phyloP scores from a whole-genome alignment of 805 yeast species.

The Kazachstania psychrophila region DNA sequence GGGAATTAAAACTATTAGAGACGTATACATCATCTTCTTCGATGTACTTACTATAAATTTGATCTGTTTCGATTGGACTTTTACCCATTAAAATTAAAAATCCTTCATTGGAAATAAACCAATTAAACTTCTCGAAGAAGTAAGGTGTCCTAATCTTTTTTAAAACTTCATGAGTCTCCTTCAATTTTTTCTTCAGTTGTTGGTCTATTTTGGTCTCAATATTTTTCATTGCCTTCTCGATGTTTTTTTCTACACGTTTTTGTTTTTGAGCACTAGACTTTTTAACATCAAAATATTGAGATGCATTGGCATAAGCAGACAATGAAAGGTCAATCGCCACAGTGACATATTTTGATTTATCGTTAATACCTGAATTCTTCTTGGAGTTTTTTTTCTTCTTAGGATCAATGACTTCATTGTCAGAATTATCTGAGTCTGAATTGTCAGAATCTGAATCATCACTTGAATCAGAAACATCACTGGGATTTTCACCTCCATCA shows the following conservation, averaged over 20 bases:
- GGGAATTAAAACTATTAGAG: slow-evolving; percentile 63
- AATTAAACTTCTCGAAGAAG: slow-evolving; percentile 90
- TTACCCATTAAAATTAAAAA: slow-evolving; percentile 81
- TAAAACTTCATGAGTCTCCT: slow-evolving; percentile 44
- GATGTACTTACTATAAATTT: slow-evolving; percentile 70
- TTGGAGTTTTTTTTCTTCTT: slow-evolving; percentile 6
- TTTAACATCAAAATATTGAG: slow-evolving; percentile 68
- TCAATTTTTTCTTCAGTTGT: slow-evolving; percentile 57
- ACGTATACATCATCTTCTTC: slow-evolving; percentile 65
- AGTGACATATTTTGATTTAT: slow-evolving; percentile 28
- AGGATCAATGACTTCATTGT: slow-evolving; percentile 14
- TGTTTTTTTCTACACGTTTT: slow-evolving; percentile 66
- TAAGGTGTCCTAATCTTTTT: slow-evolving; percentile 59
- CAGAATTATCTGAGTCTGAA: slow-evolving; percentile 6
- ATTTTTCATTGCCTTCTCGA: slow-evolving; percentile 68
- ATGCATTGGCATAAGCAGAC: slow-evolving; percentile 84
- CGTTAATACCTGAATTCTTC: slow-evolving; percentile 5
- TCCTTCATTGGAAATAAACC: slow-evolving; percentile 91
- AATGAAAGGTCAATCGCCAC: slow-evolving; percentile 59
- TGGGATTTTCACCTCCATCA: slow-evolving; percentile 21
- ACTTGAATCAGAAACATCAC: slow-evolving; percentile 13
- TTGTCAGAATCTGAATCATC: slow-evolving; percentile 12
- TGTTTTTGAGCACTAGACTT: slow-evolving; percentile 71
- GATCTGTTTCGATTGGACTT: slow-evolving; percentile 69
- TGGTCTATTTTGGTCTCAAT: slow-evolving; percentile 69